Evolutionary conservation across 352 stramenopile genomes (phyloP).

Genomic region (Lagenidium sp.): DNA sequence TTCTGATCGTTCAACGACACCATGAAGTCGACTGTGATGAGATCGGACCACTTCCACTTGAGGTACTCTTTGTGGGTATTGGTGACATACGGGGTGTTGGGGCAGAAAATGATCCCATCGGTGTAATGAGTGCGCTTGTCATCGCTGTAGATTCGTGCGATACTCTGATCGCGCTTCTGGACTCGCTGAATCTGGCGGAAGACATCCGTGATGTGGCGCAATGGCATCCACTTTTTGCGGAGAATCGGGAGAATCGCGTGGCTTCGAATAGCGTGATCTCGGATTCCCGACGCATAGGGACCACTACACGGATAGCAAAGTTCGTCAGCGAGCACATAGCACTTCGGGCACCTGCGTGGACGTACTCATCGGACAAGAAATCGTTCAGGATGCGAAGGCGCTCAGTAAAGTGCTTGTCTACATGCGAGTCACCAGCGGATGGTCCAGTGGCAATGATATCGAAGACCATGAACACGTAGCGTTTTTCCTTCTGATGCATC

Average conservation of each 20-base stretch:
- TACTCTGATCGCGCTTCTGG: slow-evolving; percentile 65
- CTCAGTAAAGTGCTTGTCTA: slow-evolving; percentile 76
- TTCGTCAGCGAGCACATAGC: neutral
- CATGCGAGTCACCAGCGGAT: slow-evolving; percentile 57
- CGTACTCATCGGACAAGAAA: slow-evolving; percentile 79
- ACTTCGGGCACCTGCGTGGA: slow-evolving; percentile 5
- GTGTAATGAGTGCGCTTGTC: slow-evolving; percentile 84
- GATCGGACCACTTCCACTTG: slow-evolving; percentile 90
- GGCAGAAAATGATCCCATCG: slow-evolving; percentile 87
- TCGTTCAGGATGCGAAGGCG: slow-evolving; percentile 74
- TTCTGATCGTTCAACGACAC: slow-evolving; percentile 49
- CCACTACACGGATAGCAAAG: slow-evolving; percentile 25
- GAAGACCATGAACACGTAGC: slow-evolving; percentile 87
- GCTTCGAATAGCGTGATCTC: slow-evolving; percentile 48
- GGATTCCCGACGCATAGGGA: slow-evolving; percentile 56
- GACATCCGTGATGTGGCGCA: slow-evolving; percentile 76
- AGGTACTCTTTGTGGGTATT: slow-evolving; percentile 86
- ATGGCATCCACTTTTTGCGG: slow-evolving; percentile 77
- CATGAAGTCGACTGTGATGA: slow-evolving; percentile 87
- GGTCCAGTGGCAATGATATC: slow-evolving; percentile 82
- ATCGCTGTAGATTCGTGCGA: slow-evolving; percentile 73
- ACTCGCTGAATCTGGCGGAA: slow-evolving; percentile 78
- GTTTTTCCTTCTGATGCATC: slow-evolving; percentile 76
- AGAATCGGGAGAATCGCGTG: slow-evolving; percentile 65
- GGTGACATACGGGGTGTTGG: slow-evolving; percentile 73